These are phyloP conservation scores for Aspergillus chevalieri DNA, from an alignment of 2,329 filamentous ascomycete genomes.

Conservation along the genomic window DNA sequence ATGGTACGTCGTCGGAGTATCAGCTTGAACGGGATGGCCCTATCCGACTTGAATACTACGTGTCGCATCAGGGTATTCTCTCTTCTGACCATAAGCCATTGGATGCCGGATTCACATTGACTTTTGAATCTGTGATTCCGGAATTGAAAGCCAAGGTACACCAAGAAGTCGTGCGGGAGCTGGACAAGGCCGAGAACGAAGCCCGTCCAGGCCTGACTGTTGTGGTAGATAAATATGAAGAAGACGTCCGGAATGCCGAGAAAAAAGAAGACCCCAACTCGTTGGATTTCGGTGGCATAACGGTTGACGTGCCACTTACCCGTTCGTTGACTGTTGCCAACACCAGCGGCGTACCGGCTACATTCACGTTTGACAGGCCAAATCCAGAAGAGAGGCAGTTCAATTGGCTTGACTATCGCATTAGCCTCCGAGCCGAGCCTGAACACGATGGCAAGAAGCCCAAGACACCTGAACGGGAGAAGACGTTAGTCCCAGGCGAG, in stretches of 20 bases:
- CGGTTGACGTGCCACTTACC: slow-evolving; percentile 60
- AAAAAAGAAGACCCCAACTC: slow-evolving; percentile 43
- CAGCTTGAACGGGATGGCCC: slow-evolving; percentile 40
- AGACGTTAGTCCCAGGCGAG: slow-evolving; percentile 78
- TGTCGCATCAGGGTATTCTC: slow-evolving; percentile 78
- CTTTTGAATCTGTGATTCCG: slow-evolving; percentile 80
- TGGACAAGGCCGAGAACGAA: slow-evolving; percentile 91
- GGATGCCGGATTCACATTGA: slow-evolving; percentile 72
- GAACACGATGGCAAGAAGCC: slow-evolving; percentile 27
- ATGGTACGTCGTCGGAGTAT: slow-evolving; percentile 21
- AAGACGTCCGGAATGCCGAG: slow-evolving; percentile 29
- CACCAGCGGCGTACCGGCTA: slow-evolving; percentile 75
- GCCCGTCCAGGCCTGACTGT: slow-evolving; percentile 74
- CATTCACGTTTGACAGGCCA: slow-evolving; percentile 71
- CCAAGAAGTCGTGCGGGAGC: slow-evolving; percentile 76
- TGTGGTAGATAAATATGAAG: slow-evolving; percentile 60
- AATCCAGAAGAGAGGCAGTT: slow-evolving; percentile 45
- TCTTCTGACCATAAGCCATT: slow-evolving; percentile 96
- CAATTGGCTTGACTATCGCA: slow-evolving; percentile 65
- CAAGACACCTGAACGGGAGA: slow-evolving; percentile 36
- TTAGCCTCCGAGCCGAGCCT: slow-evolving; percentile 48
- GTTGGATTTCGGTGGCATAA: slow-evolving; percentile 72
- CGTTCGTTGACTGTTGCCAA: slow-evolving; percentile 81
- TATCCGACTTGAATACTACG: slow-evolving; percentile 62
- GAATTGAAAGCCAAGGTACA: slow-evolving; percentile 78